Percentiles rank a stretch among this genome's conserved stretches.
Conservation (phyloP, 2,329 filamentous ascomycete genomes). For the Pseudofabraea citricarpa region DNA sequence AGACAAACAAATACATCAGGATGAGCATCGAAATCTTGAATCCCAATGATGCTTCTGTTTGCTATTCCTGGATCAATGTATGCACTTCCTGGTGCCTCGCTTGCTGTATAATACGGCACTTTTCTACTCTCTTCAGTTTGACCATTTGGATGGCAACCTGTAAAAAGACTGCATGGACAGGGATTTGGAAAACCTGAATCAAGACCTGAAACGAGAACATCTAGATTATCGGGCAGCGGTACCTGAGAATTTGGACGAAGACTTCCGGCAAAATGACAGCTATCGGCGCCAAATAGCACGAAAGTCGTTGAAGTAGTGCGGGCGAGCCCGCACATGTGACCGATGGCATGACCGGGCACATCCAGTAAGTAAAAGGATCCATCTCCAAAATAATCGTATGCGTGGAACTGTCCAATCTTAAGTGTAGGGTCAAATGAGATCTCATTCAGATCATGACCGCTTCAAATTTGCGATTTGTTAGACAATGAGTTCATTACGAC, state of each 20-base stretch:
- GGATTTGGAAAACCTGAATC: neutral
- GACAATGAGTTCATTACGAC: neutral
- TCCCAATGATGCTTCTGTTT: neutral
- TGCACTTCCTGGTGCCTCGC: neutral
- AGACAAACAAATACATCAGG: slow-evolving; percentile 1
- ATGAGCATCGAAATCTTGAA: neutral
- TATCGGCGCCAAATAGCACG: slow-evolving; percentile 37
- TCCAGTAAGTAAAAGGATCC: slow-evolving; percentile 49
- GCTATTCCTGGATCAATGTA: neutral
- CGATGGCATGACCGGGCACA: slow-evolving; percentile 34
- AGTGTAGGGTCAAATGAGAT: slow-evolving; percentile 18
- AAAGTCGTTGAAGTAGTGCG: slow-evolving; percentile 34
- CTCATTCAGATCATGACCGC: slow-evolving; percentile 21
- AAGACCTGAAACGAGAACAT: neutral
- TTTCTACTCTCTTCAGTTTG: neutral
- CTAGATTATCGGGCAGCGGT: neutral
- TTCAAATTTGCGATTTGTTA: neutral
- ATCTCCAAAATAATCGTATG: slow-evolving; percentile 50
- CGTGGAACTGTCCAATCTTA: slow-evolving; percentile 38
- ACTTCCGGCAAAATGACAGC: slow-evolving; percentile 28
- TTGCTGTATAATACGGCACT: neutral
- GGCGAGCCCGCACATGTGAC: slow-evolving; percentile 37
- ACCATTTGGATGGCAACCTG: neutral
- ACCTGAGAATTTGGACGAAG: neutral
- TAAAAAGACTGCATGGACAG: neutral